Conservation (phyloP, 2,329 filamentous ascomycete genomes). For the Pestalotiopsis sp. region DNA sequence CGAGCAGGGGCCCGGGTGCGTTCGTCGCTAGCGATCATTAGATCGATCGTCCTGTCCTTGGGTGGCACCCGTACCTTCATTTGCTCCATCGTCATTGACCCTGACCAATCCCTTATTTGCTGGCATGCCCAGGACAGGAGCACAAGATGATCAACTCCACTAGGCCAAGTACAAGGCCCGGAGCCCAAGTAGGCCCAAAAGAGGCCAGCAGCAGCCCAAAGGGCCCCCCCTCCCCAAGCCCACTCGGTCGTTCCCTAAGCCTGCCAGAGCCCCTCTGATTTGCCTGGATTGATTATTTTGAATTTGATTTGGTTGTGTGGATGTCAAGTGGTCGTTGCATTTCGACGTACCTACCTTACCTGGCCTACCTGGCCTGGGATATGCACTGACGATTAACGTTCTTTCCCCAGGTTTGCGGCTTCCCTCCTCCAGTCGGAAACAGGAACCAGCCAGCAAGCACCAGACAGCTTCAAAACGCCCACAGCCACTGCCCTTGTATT, state of each 20-base stretch:
- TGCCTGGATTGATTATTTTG: not conserved
- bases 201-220: not conserved
- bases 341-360: too few relatives aligned
- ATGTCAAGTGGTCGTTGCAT: not conserved
- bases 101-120: not conserved
- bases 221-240: not conserved
- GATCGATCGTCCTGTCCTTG: slow-evolving; percentile 3
- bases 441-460: not conserved
- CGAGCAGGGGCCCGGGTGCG: not conserved
- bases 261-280: not conserved
- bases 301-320: not conserved
- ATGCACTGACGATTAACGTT: slow-evolving; percentile 10
- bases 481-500: not conserved
- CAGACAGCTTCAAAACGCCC: not conserved
- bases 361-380: not conserved
- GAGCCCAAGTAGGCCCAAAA: not conserved
- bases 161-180: not conserved
- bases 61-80: not conserved
- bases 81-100: slow-evolving; percentile 8
- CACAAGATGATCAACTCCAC: not conserved
- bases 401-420: slow-evolving; percentile 5
- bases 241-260: not conserved
- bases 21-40: not conserved
- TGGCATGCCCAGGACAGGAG: not conserved
- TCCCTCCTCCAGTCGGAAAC: not conserved